Evolutionary conservation across 495 filamentous ascomycete genomes (phyloP), one percentile per base, ranked within the genome.

Genomic region (Penicillium bialowiezense): DNA sequence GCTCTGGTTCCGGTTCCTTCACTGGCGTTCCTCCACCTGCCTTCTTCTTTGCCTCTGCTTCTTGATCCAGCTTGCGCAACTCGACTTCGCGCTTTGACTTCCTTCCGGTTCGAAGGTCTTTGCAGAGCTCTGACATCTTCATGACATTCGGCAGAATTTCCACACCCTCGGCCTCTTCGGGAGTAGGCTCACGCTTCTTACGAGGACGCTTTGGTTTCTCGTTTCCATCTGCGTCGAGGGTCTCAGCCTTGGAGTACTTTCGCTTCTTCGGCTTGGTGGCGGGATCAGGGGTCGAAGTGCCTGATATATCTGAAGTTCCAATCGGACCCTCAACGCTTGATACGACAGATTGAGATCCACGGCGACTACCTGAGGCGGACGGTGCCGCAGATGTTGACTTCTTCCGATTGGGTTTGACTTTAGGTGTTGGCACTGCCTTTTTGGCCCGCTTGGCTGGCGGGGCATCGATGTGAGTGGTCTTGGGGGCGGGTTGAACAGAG

Each of bases 111-210:
- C 80, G 77, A 20, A 86, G 63, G 58, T 95, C 89, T 51, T 79
- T 85, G 57, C 84, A 88, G 4, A 98, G 68, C 32, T 95, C 89
- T 10, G 77, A 81, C 89, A 98, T 96, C 47, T 83, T 92, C 28
- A 89, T 75, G 1, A 79, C 76, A 4, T 75, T 75, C 5, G 82
- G 77, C 50, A 87, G 80, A 34, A 97, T 87, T 39, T 84, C 75
- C 26, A 84, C 74, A 7, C 70, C 60, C 63, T 96, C 91, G 1
- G 88, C 86, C 56, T 86, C 84, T 52, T 90, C 88, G 1, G 90
- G 90, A 1, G 89, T 95, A 7, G 71, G 64, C 55, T 82, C 74
- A 31, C 82, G 77, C 58, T 65, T 66, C 48, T 58, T 67, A 18
- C 70, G 65, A 33, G 26, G 18, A 13, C 48, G 53, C 32, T 59